A percentile compares a stretch with the other conserved stretches of the same genome.
Evolutionary conservation across 106 monocot species (phyloP).

Genomic region (Agapanthus africanus): DNA sequence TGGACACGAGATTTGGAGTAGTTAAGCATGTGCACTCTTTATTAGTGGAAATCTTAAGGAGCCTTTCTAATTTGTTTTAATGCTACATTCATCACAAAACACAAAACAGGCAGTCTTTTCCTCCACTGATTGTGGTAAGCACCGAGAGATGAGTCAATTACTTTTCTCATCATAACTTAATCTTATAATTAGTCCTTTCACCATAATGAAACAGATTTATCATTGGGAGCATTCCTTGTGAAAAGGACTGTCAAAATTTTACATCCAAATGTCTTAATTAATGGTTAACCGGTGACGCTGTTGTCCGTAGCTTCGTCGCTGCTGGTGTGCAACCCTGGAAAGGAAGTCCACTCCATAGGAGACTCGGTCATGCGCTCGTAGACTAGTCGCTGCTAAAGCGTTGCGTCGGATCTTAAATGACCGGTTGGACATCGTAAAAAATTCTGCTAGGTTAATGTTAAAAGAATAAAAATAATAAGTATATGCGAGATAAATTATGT

Average conservation of each 20-base stretch:
- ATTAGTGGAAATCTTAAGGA: neutral
- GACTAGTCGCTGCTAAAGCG: no score
- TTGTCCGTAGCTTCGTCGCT: no score
- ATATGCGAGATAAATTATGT: neutral
- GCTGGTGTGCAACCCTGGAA: no score
- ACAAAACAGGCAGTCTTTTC: neutral
- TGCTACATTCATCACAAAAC: neutral
- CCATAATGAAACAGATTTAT: no score
- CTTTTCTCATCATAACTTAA: neutral
- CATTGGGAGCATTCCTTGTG: no score
- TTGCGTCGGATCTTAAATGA: neutral
- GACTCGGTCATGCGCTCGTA: no score
- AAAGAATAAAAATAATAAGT: neutral
- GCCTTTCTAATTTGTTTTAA: neutral
- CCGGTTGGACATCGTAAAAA: neutral
- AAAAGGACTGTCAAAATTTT: no score
- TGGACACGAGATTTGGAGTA: neutral
- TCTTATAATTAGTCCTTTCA: neutral
- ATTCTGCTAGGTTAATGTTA: no score
- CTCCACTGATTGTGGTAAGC: conserved; percentile 1
- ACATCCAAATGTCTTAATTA: no score
- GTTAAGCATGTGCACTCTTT: neutral
- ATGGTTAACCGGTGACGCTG: no score
- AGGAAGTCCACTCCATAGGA: no score
- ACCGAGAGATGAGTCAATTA: conserved; percentile 1